phyloP scores from a whole-genome alignment of 192 early-diverging fungal species.

The Chytriomyces hyalinus region DNA sequence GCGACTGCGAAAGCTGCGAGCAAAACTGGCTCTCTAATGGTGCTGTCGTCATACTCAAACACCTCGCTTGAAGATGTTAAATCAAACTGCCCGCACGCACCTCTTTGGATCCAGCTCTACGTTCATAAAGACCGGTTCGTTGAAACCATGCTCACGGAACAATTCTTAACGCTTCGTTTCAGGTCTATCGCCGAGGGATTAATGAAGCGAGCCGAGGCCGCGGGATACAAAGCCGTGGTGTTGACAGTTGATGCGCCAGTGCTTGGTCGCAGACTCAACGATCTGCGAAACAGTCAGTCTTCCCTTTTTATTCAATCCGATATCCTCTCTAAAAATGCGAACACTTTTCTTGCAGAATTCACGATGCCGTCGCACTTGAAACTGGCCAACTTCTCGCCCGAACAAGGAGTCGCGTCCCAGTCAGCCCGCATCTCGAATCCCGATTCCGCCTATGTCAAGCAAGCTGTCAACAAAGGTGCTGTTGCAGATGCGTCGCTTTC shows the following conservation, averaged over 20 bases:
- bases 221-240: constrained; percentile 75
- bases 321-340: not conserved
- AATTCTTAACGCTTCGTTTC: not conserved
- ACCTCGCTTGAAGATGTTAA: constrained; percentile 71
- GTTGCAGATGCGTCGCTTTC: constrained; percentile 33
- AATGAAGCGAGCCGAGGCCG: constrained; percentile 72
- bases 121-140: constrained; percentile 70
- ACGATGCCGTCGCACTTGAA: constrained; percentile 65
- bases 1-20: constrained; percentile 40
- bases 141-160: not conserved
- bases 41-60: constrained; percentile 69
- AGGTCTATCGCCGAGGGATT: constrained; percentile 61
- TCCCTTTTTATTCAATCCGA: not conserved
- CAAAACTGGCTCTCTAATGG: constrained; percentile 54
- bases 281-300: constrained; percentile 52
- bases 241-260: constrained; percentile 66
- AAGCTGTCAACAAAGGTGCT: constrained; percentile 16
- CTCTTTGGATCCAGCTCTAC: constrained; percentile 82
- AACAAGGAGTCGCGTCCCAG: constrained; percentile 2
- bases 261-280: constrained; percentile 63
- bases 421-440: not conserved
- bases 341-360: constrained; percentile 36
- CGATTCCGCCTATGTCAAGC: not conserved
- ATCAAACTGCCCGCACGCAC: constrained; percentile 40
- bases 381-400: constrained; percentile 65